A percentile compares a stretch with the other conserved stretches of the same genome.
Evolutionary conservation across 441 rosid species (phyloP).

Genomic region (Pelargonium fulgidum): DNA sequence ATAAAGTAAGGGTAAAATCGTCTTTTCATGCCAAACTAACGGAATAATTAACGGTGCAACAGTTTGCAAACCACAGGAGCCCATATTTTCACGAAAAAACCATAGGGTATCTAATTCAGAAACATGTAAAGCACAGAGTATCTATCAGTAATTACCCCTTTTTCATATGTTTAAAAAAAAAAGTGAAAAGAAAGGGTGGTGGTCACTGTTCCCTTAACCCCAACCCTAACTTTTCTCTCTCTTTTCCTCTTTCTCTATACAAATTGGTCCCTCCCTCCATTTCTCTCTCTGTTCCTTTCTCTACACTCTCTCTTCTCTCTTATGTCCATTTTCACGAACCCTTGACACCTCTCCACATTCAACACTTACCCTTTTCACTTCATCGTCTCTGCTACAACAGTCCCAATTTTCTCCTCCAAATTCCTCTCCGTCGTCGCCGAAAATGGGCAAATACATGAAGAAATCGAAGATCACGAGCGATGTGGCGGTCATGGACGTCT

Average conservation of each 20-base stretch:
- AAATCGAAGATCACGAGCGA: conserved; percentile 40
- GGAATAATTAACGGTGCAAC: too few species aligned
- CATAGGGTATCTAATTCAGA: too few species aligned
- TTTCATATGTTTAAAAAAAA: too few species aligned
- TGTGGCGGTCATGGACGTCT: conserved; percentile 31
- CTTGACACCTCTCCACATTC: not conserved
- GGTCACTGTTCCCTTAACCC: conserved; percentile 22
- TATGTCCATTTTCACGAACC: not conserved
- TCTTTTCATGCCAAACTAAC: too few species aligned
- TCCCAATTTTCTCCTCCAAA: not conserved
- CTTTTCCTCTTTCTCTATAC: conserved; percentile 11
- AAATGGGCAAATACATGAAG: conserved; percentile 57
- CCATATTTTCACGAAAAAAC: too few species aligned
- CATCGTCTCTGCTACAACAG: not conserved
- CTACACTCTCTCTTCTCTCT: too few species aligned
- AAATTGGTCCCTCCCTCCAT: conserved; percentile 11
- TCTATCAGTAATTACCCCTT: too few species aligned
- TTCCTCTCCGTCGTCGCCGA: not conserved
- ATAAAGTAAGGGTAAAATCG: too few species aligned
- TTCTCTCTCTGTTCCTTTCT: too few species aligned
- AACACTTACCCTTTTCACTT: not conserved
- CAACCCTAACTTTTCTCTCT: conserved; percentile 26
- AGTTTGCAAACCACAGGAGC: too few species aligned
- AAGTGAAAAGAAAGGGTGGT: too few species aligned
- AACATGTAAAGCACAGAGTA: too few species aligned